phyloP scores from a whole-genome alignment of 78 protist species.

The Dictyostelium brefeldianum region DNA sequence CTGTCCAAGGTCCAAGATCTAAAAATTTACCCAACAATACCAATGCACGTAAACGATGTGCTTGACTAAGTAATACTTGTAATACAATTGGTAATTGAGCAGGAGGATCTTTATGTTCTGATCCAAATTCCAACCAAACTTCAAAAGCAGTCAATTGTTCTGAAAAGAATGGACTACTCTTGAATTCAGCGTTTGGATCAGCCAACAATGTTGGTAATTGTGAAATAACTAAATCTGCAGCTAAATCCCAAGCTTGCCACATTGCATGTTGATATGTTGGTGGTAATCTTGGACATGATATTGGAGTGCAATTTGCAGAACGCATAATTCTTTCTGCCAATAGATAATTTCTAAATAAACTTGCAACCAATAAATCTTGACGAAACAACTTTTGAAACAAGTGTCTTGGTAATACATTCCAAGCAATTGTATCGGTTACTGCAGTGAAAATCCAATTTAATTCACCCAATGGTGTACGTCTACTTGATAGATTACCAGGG shows the following conservation, averaged over 20 bases:
- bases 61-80: conserved; percentile 95
- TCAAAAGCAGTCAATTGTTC: conserved; percentile 97
- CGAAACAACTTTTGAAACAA: conserved; percentile 96
- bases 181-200: conserved; percentile 76
- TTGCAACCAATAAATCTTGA: conserved; percentile 96
- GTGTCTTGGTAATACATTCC: conserved; percentile 93
- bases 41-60: conserved; percentile 95
- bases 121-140: conserved; percentile 96
- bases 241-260: conserved; percentile 97
- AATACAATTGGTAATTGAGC: conserved; percentile 98
- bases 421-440: conserved; percentile 99
- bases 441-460: conserved; percentile 99
- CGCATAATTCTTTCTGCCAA: conserved; percentile 98
- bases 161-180: conserved; percentile 90
- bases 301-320: conserved; percentile 92
- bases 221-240: conserved; percentile 91
- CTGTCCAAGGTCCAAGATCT: conserved; percentile 98
- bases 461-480: conserved; percentile 96
- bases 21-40: conserved; percentile 94
- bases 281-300: conserved; percentile 96
- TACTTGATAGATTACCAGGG: conserved; percentile 90
- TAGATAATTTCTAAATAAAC: conserved; percentile 97
- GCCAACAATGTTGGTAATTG: conserved; percentile 86
- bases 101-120: conserved; percentile 85
- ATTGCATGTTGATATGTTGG: conserved; percentile 85